A percentile compares a stretch with the other conserved stretches of the same genome.
Conservation (phyloP, 208 protist genomes). For the Phytomonas francai region DNA sequence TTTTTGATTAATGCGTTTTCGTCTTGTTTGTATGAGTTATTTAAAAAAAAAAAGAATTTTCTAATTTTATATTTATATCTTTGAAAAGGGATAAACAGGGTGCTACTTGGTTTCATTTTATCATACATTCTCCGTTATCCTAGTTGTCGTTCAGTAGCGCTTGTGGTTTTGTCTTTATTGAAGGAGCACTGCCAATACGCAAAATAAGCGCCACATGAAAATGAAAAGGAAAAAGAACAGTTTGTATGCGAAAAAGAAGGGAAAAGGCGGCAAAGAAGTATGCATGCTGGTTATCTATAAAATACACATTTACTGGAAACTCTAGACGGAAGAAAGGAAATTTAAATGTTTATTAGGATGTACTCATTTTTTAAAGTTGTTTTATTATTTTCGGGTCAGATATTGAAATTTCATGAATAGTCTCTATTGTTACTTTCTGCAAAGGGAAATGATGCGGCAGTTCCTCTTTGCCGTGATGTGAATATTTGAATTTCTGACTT, state of each 20-base stretch:
- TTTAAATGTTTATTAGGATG: conserved; percentile 4
- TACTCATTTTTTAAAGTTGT: conserved; percentile 15
- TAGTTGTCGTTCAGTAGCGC: background rate
- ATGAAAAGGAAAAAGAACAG: background rate
- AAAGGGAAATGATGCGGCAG: background rate
- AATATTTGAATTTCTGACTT: background rate
- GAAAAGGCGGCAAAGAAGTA: background rate
- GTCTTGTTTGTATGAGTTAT: conserved; percentile 12
- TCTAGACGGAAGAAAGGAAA: background rate
- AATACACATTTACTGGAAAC: background rate
- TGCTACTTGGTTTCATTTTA: background rate
- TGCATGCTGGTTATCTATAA: background rate
- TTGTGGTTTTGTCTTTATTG: background rate
- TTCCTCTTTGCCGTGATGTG: background rate
- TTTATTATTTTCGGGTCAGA: background rate
- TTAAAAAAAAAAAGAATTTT: conserved; percentile 10
- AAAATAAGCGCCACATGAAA: background rate
- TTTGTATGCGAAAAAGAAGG: background rate
- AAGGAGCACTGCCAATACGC: background rate
- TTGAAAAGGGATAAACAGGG: background rate
- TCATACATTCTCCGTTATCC: conserved; percentile 11
- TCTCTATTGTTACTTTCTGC: background rate
- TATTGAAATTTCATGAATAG: background rate
- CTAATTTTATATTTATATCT: background rate
- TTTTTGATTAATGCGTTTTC: conserved; percentile 7